Percentiles rank a stretch among this genome's conserved stretches.
Conservation (phyloP, 192 early-diverging fungal species). For the Funneliformis geosporum region DNA sequence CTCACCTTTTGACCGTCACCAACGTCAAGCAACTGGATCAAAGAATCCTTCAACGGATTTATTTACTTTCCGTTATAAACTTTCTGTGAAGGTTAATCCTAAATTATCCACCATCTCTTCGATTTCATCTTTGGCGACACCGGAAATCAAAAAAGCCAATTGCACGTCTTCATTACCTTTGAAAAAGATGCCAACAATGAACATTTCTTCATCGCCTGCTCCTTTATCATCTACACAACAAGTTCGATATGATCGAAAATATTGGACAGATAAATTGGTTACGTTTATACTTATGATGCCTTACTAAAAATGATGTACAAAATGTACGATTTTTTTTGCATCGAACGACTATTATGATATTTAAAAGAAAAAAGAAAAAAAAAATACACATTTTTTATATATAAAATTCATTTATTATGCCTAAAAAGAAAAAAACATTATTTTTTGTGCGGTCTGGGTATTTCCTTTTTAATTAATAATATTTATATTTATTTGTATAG, state of each 20-base stretch:
- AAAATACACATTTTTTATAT: too few species aligned
- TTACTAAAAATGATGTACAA: neutral
- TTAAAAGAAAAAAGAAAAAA: neutral
- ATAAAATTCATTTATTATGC: too few species aligned
- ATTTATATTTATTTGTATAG: too few species aligned
- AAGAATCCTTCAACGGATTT: neutral
- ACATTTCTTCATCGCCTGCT: neutral
- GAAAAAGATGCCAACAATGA: neutral
- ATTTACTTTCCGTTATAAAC: neutral
- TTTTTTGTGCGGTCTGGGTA: too few species aligned
- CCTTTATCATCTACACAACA: neutral
- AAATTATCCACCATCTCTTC: neutral
- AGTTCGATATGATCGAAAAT: slow-evolving; percentile 4
- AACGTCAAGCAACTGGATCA: neutral
- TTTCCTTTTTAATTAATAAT: too few species aligned
- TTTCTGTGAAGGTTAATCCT: neutral
- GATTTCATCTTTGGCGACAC: neutral
- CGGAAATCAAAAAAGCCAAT: neutral
- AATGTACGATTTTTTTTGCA: neutral
- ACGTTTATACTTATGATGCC: slow-evolving; percentile 21
- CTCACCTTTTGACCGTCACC: slow-evolving; percentile 14
- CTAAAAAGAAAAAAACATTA: too few species aligned
- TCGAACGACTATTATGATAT: too few species aligned
- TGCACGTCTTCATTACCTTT: neutral
- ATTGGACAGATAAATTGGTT: slow-evolving; percentile 26